Percentiles rank a stretch among this genome's conserved stretches.
These are phyloP conservation scores for Nitzschia sp. DNA, from an alignment of 108 stramenopile genomes.

Conservation along the genomic window DNA sequence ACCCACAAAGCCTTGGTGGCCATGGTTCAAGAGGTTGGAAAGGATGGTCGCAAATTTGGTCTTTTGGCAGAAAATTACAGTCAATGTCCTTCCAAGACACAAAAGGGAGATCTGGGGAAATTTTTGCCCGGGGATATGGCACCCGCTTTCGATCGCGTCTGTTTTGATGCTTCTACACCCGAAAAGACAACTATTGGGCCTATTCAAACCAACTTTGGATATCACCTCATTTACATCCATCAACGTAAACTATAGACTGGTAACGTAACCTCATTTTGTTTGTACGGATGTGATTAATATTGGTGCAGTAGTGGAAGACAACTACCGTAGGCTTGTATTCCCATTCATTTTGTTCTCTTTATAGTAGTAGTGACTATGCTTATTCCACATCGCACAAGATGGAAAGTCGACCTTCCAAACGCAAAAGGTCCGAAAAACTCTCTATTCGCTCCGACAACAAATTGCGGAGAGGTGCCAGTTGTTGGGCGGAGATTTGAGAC, in stretches of 20 bases:
- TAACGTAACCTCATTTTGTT: too few species aligned
- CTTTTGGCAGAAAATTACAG: conserved; percentile 47
- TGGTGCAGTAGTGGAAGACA: too few species aligned
- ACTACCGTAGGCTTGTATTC: too few species aligned
- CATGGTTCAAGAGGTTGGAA: conserved; percentile 49
- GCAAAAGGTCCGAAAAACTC: conserved; percentile 54
- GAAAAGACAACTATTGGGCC: conserved; percentile 51
- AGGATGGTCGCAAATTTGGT: conserved; percentile 50
- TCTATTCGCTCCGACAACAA: conserved; percentile 54
- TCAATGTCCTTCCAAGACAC: conserved; percentile 60
- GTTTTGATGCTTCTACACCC: conserved; percentile 52
- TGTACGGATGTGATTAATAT: too few species aligned
- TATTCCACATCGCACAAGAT: conserved; percentile 41
- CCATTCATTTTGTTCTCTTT: background rate
- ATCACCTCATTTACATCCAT: conserved; percentile 70
- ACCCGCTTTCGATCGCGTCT: conserved; percentile 58
- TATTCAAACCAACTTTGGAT: conserved; percentile 68
- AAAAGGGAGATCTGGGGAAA: conserved; percentile 52
- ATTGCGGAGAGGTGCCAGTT: conserved; percentile 45
- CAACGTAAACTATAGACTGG: conserved; percentile 33
- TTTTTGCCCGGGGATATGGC: conserved; percentile 62
- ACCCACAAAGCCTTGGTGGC: conserved; percentile 42
- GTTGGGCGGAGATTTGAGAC: conserved; percentile 21
- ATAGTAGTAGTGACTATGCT: background rate
- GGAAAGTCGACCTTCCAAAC: conserved; percentile 54